These are phyloP conservation scores for Colletotrichum sp. DNA, from an alignment of 2,329 filamentous ascomycete species.

Conservation along the genomic window DNA sequence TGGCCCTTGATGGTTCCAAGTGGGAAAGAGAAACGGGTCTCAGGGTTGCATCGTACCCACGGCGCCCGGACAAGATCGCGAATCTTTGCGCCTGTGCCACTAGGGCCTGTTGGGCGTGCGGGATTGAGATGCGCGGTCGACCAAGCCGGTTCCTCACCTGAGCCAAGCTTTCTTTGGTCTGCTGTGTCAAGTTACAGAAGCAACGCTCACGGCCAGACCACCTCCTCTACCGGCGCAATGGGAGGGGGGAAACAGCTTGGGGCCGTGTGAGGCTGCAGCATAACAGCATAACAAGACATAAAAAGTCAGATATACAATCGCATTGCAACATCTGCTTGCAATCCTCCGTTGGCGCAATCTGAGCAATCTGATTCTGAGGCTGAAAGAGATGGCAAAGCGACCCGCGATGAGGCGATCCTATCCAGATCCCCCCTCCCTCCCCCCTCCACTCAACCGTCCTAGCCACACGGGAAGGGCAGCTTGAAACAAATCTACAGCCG, in stretches of 20 bases:
- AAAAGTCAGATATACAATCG: constrained; percentile 1
- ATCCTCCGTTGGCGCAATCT: background rate
- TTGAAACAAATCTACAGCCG: constrained; percentile 16
- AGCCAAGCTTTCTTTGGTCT: constrained; percentile 16
- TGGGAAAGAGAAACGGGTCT: background rate
- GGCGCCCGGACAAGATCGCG: constrained; percentile 18
- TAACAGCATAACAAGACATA: constrained; percentile 1
- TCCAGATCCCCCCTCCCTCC: background rate
- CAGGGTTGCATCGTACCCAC: constrained; percentile 20
- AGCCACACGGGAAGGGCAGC: constrained; percentile 3
- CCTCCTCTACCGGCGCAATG: background rate
- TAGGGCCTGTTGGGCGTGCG: constrained; percentile 17
- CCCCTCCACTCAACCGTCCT: background rate
- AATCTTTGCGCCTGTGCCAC: constrained; percentile 20
- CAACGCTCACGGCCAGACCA: background rate
- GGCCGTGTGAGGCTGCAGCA: background rate
- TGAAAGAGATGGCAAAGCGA: background rate
- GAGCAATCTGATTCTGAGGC: background rate
- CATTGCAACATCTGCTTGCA: background rate
- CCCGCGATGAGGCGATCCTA: background rate
- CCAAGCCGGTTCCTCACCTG: constrained; percentile 1
- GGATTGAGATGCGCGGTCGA: constrained; percentile 21
- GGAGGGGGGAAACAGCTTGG: background rate
- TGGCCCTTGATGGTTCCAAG: background rate
- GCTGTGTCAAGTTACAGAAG: constrained; percentile 10